Evolutionary conservation across 768 basidiomycete species (phyloP).

Genomic region (Tulasnella sp.): DNA sequence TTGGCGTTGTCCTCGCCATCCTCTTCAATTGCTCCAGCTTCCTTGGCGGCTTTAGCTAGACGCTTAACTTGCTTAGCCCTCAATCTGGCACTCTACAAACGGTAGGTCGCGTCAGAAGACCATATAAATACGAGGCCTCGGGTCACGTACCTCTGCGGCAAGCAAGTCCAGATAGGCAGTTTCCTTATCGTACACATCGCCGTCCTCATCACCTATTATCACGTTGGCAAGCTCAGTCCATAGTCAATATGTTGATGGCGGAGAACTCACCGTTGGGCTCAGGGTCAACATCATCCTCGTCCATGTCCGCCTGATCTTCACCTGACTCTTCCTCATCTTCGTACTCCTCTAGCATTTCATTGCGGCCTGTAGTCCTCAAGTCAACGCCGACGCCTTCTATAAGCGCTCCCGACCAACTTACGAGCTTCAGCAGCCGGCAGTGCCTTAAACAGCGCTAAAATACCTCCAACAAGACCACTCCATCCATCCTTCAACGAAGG

Average conservation of each 20-base stretch:
- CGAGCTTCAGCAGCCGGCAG: slow-evolving; percentile 66
- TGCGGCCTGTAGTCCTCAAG: not conserved
- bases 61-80: slow-evolving; percentile 38
- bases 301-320: slow-evolving; percentile 49
- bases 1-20: slow-evolving; percentile 26
- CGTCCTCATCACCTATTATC: slow-evolving; percentile 32
- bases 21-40: slow-evolving; percentile 31
- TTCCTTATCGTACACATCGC: slow-evolving; percentile 81
- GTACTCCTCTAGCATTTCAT: slow-evolving; percentile 37
- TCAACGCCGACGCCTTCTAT: not conserved
- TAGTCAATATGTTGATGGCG: not conserved
- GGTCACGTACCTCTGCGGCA: slow-evolving; percentile 62
- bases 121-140: no score
- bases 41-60: slow-evolving; percentile 31
- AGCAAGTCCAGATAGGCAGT: slow-evolving; percentile 80
- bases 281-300: slow-evolving; percentile 44
- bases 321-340: slow-evolving; percentile 29
- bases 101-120: not conserved
- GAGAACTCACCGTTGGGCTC: not conserved
- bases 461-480: slow-evolving; percentile 59
- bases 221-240: not conserved
- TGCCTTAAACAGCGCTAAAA: slow-evolving; percentile 61
- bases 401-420: slow-evolving; percentile 25
- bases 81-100: slow-evolving; percentile 52
- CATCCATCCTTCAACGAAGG: slow-evolving; percentile 53